phyloP scores from a whole-genome alignment of 2,329 filamentous ascomycete species.

The Fusarium miscanthi region DNA sequence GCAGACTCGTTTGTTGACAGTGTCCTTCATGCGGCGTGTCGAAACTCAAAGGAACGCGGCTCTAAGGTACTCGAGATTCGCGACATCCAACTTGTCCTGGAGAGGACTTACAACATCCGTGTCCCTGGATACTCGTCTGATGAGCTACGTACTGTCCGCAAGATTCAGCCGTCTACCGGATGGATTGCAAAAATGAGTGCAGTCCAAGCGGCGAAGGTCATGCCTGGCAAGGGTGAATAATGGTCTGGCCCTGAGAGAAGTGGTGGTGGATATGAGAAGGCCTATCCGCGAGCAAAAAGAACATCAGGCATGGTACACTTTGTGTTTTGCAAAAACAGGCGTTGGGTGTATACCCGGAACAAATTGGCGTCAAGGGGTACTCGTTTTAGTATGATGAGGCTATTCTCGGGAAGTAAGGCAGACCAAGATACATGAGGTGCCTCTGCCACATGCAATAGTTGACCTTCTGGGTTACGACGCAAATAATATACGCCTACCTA shows the following conservation, averaged over 20 bases:
- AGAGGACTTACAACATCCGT: conserved; percentile 88
- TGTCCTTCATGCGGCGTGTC: conserved; percentile 86
- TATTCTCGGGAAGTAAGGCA: neutral
- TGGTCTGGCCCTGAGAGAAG: neutral
- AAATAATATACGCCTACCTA: neutral
- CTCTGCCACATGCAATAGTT: neutral
- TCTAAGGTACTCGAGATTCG: conserved; percentile 91
- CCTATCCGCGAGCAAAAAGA: neutral
- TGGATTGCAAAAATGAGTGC: conserved; percentile 99
- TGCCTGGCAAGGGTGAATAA: conserved; percentile 68
- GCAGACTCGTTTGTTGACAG: conserved; percentile 96
- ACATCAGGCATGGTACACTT: neutral
- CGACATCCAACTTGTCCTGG: conserved; percentile 84
- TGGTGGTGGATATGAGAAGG: neutral
- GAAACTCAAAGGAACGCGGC: conserved; percentile 91
- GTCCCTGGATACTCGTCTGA: conserved; percentile 96
- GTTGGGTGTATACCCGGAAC: conserved; percentile 42
- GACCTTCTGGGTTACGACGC: neutral
- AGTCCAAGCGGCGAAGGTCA: conserved; percentile 91
- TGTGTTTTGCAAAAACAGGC: conserved; percentile 27
- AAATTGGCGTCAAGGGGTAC: conserved; percentile 31
- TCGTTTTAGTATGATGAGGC: neutral
- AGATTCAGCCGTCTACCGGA: conserved; percentile 85
- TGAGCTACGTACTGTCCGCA: conserved; percentile 92
- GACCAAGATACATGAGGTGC: neutral